Conservation (phyloP, 495 filamentous ascomycete genomes). For the Aspergillus olivimuriae region DNA sequence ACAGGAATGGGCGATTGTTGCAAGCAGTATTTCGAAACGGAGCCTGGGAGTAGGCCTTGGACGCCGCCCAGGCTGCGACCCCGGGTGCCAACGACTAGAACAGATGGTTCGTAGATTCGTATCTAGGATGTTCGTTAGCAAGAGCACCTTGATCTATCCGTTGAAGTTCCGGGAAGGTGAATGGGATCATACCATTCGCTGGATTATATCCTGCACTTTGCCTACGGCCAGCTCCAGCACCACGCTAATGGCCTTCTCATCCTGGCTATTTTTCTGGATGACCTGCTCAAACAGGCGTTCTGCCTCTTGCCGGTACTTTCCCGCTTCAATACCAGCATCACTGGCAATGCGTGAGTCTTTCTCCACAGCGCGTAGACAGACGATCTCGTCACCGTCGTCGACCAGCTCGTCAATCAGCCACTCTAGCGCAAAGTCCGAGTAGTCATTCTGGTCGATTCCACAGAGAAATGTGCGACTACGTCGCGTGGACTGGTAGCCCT, state of each 20-base stretch:
- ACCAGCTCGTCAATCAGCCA: conserved; percentile 94
- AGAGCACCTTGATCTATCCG: neutral
- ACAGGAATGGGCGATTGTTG: conserved; percentile 97
- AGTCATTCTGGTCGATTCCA: conserved; percentile 89
- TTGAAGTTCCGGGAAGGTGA: neutral
- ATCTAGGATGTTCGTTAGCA: conserved; percentile 54
- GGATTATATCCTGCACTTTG: conserved; percentile 87
- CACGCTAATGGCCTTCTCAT: conserved; percentile 79
- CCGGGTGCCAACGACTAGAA: conserved; percentile 91
- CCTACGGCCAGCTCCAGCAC: conserved; percentile 87
- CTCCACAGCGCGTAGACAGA: conserved; percentile 88
- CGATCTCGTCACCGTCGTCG: conserved; percentile 93
- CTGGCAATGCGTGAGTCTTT: conserved; percentile 70
- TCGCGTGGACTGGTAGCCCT: conserved; percentile 76
- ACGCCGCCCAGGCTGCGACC: conserved; percentile 83
- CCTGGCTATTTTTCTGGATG: conserved; percentile 69
- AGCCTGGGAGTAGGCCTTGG: conserved; percentile 84
- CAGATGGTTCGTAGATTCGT: conserved; percentile 85
- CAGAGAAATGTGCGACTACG: conserved; percentile 89
- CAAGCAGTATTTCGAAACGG: conserved; percentile 93
- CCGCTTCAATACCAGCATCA: conserved; percentile 61
- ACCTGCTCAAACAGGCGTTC: conserved; percentile 68
- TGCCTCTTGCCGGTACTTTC: conserved; percentile 74
- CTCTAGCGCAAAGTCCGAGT: conserved; percentile 90
- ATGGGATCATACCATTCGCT: conserved; percentile 67